phyloP scores from a whole-genome alignment of 352 stramenopile genomes.

The Paralagenidium karlingii region DNA sequence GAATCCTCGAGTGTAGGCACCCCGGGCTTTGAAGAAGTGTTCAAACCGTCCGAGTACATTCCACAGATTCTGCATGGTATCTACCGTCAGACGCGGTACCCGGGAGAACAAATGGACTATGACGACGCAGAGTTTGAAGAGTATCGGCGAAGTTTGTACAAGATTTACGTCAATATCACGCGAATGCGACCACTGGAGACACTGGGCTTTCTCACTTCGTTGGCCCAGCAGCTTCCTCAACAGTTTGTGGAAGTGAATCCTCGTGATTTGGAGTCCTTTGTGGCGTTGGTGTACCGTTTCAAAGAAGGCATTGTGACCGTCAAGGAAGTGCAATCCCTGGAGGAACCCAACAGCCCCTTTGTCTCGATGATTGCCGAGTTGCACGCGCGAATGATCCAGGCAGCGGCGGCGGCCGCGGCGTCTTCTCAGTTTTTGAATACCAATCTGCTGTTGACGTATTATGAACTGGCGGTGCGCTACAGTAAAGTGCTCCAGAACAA shows the following conservation, averaged over 20 bases:
- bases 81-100: slow-evolving; percentile 71
- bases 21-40: slow-evolving; percentile 9
- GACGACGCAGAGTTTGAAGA: slow-evolving; percentile 78
- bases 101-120: slow-evolving; percentile 47
- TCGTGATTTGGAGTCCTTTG: slow-evolving; percentile 60
- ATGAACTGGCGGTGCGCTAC: slow-evolving; percentile 72
- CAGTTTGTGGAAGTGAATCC: slow-evolving; percentile 42
- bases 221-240: slow-evolving; percentile 33
- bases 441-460: slow-evolving; percentile 66
- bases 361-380: slow-evolving; percentile 56
- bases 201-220: slow-evolving; percentile 45
- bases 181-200: slow-evolving; percentile 55
- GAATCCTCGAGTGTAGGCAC: slow-evolving; percentile 22
- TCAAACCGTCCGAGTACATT: slow-evolving; percentile 60
- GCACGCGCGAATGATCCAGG: slow-evolving; percentile 38
- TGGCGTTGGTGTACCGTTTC: slow-evolving; percentile 72
- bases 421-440: slow-evolving; percentile 16
- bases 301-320: slow-evolving; percentile 63
- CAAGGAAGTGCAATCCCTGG: slow-evolving; percentile 45
- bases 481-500: slow-evolving; percentile 56
- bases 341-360: slow-evolving; percentile 51
- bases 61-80: slow-evolving; percentile 73
- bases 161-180: slow-evolving; percentile 82
- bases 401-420: slow-evolving; percentile 10
- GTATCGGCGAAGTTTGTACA: slow-evolving; percentile 71